These are phyloP conservation scores for Telfairia occidentalis DNA, from an alignment of 331 rosid species.

Conservation along the genomic window DNA sequence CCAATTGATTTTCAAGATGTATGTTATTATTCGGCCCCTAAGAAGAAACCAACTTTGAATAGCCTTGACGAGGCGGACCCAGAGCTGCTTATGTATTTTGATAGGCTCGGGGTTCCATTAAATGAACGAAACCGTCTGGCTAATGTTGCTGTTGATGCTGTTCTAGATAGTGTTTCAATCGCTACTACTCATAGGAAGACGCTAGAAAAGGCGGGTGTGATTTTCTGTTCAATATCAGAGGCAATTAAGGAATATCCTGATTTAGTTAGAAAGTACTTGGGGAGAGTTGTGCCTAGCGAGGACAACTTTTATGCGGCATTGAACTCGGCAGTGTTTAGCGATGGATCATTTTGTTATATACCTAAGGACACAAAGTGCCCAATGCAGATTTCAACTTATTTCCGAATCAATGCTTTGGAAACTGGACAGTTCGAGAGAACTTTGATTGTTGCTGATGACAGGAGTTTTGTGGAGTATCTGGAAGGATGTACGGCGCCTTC, in stretches of 20 bases:
- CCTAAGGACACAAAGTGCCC: constrained; percentile 77
- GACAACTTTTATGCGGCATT: constrained; percentile 75
- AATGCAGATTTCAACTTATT: constrained; percentile 80
- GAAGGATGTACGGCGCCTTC: constrained; percentile 95
- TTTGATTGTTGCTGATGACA: constrained; percentile 76
- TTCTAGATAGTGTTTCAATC: constrained; percentile 73
- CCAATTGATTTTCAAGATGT: constrained; percentile 54
- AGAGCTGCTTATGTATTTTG: constrained; percentile 62
- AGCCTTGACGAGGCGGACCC: constrained; percentile 80
- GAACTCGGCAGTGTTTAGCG: constrained; percentile 81
- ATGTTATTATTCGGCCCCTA: constrained; percentile 79
- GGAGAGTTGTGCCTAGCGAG: constrained; percentile 68
- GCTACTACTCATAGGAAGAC: constrained; percentile 85
- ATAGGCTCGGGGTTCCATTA: constrained; percentile 61
- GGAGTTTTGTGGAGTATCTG: constrained; percentile 81
- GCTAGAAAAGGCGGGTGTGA: constrained; percentile 62
- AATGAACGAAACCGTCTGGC: constrained; percentile 75
- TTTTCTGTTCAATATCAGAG: constrained; percentile 79
- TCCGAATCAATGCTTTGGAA: constrained; percentile 71
- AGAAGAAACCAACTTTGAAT: constrained; percentile 45
- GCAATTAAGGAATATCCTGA: constrained; percentile 77
- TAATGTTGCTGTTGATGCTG: constrained; percentile 81
- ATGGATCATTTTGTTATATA: constrained; percentile 76
- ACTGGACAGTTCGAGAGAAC: constrained; percentile 95
- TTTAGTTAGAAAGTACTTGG: constrained; percentile 49